A percentile compares a stretch with the other conserved stretches of the same genome.
Conservation (phyloP, 225 moss, liverwort and hornwort genomes). For the Sphagnum contortum region DNA sequence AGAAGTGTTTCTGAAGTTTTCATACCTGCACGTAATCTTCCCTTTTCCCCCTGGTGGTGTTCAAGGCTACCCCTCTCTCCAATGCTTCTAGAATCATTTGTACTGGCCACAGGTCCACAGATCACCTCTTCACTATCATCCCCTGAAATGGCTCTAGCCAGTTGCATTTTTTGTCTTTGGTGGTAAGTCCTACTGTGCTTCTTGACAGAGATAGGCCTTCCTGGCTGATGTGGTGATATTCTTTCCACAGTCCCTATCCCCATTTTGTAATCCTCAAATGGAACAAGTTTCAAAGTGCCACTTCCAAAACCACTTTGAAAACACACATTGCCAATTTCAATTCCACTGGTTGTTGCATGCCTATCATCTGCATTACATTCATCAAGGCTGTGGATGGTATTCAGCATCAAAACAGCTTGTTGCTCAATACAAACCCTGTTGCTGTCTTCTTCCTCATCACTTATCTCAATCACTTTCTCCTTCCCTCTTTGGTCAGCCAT, state of each 20-base stretch:
- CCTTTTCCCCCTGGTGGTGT: not conserved
- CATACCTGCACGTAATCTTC: slow-evolving; percentile 28
- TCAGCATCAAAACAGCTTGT: slow-evolving; percentile 36
- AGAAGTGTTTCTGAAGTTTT: not conserved
- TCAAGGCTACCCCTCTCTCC: slow-evolving; percentile 8
- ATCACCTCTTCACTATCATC: slow-evolving; percentile 53
- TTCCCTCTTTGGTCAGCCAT: slow-evolving; percentile 37
- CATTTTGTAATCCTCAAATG: slow-evolving; percentile 34
- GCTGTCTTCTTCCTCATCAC: slow-evolving; percentile 56
- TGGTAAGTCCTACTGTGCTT: slow-evolving; percentile 9
- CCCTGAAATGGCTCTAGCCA: slow-evolving; percentile 44
- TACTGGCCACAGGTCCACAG: slow-evolving; percentile 32
- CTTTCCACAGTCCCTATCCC: slow-evolving; percentile 45
- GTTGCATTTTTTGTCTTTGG: slow-evolving; percentile 26
- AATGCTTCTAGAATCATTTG: slow-evolving; percentile 25
- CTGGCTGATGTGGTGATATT: not conserved
- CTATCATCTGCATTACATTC: slow-evolving; percentile 34
- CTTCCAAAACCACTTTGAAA: slow-evolving; percentile 35
- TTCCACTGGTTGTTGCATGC: slow-evolving; percentile 33
- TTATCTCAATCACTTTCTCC: slow-evolving; percentile 49
- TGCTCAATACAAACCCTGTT: slow-evolving; percentile 53
- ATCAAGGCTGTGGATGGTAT: slow-evolving; percentile 39
- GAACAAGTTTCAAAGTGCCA: slow-evolving; percentile 12
- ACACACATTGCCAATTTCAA: slow-evolving; percentile 46
- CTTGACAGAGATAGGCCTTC: too few species aligned